A percentile compares a stretch with the other conserved stretches of the same genome.
phyloP scores from a whole-genome alignment of 2,329 filamentous ascomycete genomes.

The Fusarium albosuccineum region DNA sequence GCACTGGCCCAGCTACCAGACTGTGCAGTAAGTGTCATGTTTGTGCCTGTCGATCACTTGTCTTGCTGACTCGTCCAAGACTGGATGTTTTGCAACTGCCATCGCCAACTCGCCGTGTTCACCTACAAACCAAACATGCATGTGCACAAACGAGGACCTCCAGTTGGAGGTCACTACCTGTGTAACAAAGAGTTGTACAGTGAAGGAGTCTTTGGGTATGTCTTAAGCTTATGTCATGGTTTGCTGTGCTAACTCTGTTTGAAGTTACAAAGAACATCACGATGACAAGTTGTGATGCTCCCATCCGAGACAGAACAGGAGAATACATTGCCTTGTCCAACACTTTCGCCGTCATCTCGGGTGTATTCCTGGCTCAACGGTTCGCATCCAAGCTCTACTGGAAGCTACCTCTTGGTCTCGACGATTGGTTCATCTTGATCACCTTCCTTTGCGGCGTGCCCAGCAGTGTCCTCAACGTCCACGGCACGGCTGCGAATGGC shows the following conservation, averaged over 20 bases:
- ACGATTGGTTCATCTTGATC: constrained; percentile 54
- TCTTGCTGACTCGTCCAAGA: constrained; percentile 35
- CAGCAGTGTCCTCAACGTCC: constrained; percentile 47
- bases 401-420: constrained; percentile 53
- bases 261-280: constrained; percentile 47
- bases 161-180: constrained; percentile 45
- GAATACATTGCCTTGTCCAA: constrained; percentile 30
- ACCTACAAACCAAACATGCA: constrained; percentile 46
- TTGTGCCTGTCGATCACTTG: not conserved
- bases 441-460: constrained; percentile 48
- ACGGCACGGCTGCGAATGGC: constrained; percentile 55
- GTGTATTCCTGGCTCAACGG: constrained; percentile 57
- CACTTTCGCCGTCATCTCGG: constrained; percentile 51
- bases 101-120: constrained; percentile 46
- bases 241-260: not conserved
- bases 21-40: constrained; percentile 48
- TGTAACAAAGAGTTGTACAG: constrained; percentile 46
- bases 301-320: constrained; percentile 48
- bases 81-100: constrained; percentile 43
- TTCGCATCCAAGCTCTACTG: constrained; percentile 53
- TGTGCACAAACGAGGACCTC: constrained; percentile 48
- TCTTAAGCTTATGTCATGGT: not conserved
- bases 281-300: constrained; percentile 45
- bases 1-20: constrained; percentile 42
- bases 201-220: constrained; percentile 51